Evolutionary conservation across 1,284 basidiomycete genomes (phyloP).

Genomic region (Ustilago xerochloae): DNA sequence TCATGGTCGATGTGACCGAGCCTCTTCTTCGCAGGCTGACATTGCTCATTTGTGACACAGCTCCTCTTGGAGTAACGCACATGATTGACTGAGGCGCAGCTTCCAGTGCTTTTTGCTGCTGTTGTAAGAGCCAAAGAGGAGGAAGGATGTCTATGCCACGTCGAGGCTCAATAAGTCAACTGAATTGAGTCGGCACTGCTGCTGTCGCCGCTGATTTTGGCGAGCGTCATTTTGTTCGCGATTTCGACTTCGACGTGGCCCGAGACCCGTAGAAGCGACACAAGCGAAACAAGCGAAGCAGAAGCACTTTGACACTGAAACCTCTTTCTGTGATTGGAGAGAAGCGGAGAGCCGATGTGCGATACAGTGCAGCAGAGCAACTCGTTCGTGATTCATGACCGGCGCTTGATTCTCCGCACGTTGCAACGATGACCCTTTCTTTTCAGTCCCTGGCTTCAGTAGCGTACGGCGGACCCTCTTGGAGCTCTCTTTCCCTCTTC

Average conservation of each 20-base stretch:
- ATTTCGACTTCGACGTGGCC: conserved; percentile 18
- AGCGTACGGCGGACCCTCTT: too few relatives aligned
- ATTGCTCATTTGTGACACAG: too few relatives aligned
- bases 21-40: neutral
- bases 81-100: too few relatives aligned
- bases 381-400: neutral
- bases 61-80: too few relatives aligned
- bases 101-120: too few relatives aligned
- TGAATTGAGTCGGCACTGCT: neutral
- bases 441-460: too few relatives aligned
- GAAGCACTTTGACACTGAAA: neutral
- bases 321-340: neutral
- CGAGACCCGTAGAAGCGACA: neutral
- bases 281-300: neutral
- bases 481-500: too few relatives aligned
- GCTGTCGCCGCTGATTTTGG: neutral
- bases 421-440: neutral
- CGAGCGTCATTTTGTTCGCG: neutral
- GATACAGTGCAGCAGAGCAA: too few relatives aligned
- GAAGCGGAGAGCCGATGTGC: too few relatives aligned
- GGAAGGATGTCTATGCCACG: conserved; percentile 5
- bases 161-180: conserved; percentile 6
- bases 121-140: neutral
- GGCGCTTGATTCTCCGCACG: neutral
- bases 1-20: neutral